Evolutionary conservation across 495 filamentous ascomycete species (phyloP), one percentile per base, ranked within the genome.

Genomic region (Lasiosphaeriaceae sp.): DNA sequence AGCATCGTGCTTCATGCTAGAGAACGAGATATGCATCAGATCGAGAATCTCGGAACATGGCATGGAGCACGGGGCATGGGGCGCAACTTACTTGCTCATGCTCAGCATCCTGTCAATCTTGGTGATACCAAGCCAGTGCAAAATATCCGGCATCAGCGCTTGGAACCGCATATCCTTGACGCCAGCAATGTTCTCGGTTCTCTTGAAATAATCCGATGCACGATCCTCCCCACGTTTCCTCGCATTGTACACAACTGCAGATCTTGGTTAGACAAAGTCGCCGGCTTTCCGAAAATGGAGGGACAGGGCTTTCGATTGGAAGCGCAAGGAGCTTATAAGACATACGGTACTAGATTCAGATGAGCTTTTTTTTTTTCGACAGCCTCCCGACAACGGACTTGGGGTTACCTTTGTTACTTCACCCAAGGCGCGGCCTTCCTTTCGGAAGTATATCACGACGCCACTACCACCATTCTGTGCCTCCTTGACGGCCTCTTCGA

Each of bases 121-220:
- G 74, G 87, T 95, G 66, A 98, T 96, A 57, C 94, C 94, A 17
- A 98, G 83, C 94, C 94, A 98, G 73, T 98, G 94, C 45, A 98
- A 83, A 62, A 97, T 93, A 68, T 96, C 92, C 34, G 94, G 94
- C 94, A 98, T 98, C 55, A 98, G 78, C n/a, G 93, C 92, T 80
- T 98, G 94, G 80, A 98, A 98, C 56, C 94, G 86, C 94, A 98
- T 98, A 64, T 93, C 89, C 66, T 96, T 93, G 52, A 98, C 94
- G 54, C 94, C 94, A 14, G 94, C 94, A 73, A 98, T 95, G 64
- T 95, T 95, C 74, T 97, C 92, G 29, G 92, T 98, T 58, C 94
- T 82, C 72, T 90, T 88, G 79, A 98, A 97, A 73, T 98, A 98
- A 73, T 98, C 96, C 70, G 90, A 93, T 43, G 94, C 94, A 47